These are phyloP conservation scores for Suillus americanus DNA, from an alignment of 768 basidiomycete species.

Conservation along the genomic window DNA sequence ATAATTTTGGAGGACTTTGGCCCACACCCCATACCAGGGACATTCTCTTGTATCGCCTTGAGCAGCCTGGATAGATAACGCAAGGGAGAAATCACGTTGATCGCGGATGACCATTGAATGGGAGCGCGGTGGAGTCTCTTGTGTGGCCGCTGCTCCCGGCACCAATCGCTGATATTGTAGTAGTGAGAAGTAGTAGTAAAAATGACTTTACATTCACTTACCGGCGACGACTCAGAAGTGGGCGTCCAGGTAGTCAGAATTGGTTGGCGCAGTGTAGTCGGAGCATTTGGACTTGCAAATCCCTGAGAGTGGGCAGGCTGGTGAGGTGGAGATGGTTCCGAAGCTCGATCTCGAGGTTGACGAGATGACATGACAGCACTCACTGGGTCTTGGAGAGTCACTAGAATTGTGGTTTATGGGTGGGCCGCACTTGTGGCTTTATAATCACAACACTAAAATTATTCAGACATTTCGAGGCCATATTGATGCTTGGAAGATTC, in stretches of 20 bases:
- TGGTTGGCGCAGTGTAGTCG: neutral
- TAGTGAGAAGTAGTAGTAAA: neutral
- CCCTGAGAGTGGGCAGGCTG: neutral
- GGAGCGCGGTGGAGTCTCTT: neutral
- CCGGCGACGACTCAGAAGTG: neutral
- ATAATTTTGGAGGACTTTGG: neutral
- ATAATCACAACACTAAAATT: no score
- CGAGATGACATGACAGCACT: neutral
- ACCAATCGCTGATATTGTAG: neutral
- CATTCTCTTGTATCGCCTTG: constrained; percentile 1
- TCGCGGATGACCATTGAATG: neutral
- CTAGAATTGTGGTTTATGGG: no score
- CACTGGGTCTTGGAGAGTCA: no score
- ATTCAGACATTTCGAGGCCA: no score
- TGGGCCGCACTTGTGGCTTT: no score
- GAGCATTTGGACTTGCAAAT: neutral
- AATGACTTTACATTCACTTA: neutral
- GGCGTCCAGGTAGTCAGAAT: neutral
- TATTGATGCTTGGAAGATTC: no score
- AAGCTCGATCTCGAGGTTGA: neutral
- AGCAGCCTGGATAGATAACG: neutral
- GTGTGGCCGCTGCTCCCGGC: neutral
- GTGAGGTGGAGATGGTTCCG: neutral
- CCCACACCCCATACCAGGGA: constrained; percentile 5
- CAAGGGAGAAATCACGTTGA: neutral